A percentile compares a stretch with the other conserved stretches of the same genome.
phyloP scores from a whole-genome alignment of 148 eudicot species.

The Cornus kousa region DNA sequence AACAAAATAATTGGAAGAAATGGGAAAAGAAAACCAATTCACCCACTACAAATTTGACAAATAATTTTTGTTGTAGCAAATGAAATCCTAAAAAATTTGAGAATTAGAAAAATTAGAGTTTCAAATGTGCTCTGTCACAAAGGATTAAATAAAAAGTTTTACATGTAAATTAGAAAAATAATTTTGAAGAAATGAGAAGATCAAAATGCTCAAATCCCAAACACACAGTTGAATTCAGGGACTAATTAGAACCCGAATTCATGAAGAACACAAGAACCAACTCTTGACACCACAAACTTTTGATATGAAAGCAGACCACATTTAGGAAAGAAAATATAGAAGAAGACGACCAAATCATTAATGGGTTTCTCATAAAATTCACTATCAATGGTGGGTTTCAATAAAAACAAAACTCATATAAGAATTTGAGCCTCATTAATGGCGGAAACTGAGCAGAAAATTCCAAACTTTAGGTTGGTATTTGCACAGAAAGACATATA shows the following conservation, averaged over 20 bases:
- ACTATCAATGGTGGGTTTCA: background rate
- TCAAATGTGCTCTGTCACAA: background rate
- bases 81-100: background rate
- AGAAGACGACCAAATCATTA: slow-evolving; percentile 1
- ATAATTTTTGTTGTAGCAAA: background rate
- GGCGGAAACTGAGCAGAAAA: slow-evolving; percentile 36
- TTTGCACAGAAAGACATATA: slow-evolving; percentile 19
- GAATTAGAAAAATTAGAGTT: background rate
- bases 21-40: background rate
- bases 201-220: background rate
- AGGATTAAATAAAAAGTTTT: background rate
- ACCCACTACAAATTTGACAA: slow-evolving; percentile 1
- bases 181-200: background rate
- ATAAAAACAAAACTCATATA: slow-evolving; percentile 16
- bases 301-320: background rate
- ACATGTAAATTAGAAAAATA: background rate
- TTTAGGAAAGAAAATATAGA: slow-evolving; percentile 1
- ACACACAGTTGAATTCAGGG: background rate
- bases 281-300: slow-evolving; percentile 1
- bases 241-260: background rate
- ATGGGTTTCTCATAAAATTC: background rate
- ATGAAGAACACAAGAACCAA: background rate
- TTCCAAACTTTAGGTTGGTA: slow-evolving; percentile 41
- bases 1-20: slow-evolving; percentile 4
- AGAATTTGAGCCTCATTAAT: slow-evolving; percentile 16